These are phyloP conservation scores for Chrysoporthe puriensis DNA, from an alignment of 2,329 filamentous ascomycete species.

Conservation along the genomic window DNA sequence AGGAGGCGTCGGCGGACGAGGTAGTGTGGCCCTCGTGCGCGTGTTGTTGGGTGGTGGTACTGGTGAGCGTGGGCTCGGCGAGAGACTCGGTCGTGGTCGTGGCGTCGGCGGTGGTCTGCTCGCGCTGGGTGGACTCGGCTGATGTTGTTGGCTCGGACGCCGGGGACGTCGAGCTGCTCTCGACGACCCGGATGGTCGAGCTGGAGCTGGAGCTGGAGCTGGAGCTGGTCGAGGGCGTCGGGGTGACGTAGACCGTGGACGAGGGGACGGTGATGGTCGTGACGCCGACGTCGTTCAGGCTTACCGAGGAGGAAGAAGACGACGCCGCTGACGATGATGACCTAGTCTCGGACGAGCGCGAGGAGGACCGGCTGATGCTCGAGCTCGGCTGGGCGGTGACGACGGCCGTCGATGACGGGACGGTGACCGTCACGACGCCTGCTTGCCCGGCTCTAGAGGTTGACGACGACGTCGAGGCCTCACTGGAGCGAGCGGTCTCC, in stretches of 20 bases:
- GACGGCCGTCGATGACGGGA: conserved; percentile 2
- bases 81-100: background rate
- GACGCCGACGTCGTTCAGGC: conserved; percentile 9
- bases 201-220: background rate
- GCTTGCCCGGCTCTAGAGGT: background rate
- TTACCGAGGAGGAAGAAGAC: background rate
- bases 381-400: conserved; percentile 1
- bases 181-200: conserved; percentile 14
- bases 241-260: conserved; percentile 18
- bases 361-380: background rate
- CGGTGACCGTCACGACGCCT: conserved; percentile 13
- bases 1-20: background rate
- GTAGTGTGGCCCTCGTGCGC: background rate
- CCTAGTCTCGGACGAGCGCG: background rate
- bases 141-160: background rate
- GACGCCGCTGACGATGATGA: background rate
- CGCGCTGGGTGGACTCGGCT: background rate
- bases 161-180: conserved; percentile 5
- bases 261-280: conserved; percentile 22
- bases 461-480: background rate
- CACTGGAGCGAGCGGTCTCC: background rate
- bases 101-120: background rate
- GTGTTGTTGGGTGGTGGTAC: background rate
- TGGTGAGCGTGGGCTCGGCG: background rate
- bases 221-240: background rate